Evolutionary conservation across 2,329 filamentous ascomycete species (phyloP).

Genomic region (Ilyonectria sp.): DNA sequence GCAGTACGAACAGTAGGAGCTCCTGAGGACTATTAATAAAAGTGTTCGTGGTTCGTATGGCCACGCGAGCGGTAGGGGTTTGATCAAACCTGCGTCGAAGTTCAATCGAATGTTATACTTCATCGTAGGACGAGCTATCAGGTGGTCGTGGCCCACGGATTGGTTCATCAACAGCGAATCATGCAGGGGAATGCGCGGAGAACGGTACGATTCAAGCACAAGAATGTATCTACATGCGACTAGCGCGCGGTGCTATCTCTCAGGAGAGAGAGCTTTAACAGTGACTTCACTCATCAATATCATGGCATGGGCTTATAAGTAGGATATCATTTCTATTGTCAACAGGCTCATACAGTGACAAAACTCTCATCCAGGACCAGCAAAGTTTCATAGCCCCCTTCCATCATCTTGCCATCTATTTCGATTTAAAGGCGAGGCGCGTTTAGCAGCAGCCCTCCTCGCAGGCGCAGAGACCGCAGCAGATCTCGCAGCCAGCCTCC

Average conservation of each 20-base stretch:
- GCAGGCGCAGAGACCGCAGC: conserved; percentile 63
- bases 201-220: not conserved
- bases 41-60: not conserved
- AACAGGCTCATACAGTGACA: conserved; percentile 22
- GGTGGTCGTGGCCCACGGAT: not conserved
- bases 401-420: not conserved
- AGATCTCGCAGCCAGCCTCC: conserved; percentile 62
- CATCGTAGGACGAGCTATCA: not conserved
- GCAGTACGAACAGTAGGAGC: not conserved
- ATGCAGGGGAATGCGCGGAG: not conserved
- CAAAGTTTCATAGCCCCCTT: conserved; percentile 1
- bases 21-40: not conserved
- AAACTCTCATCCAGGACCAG: conserved; percentile 7
- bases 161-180: not conserved
- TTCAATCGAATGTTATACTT: not conserved
- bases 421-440: not conserved
- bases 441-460: conserved; percentile 60
- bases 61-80: not conserved
- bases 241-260: not conserved
- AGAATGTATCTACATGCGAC: not conserved
- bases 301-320: not conserved
- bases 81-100: not conserved
- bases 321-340: conserved; percentile 34
- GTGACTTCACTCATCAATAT: not conserved
- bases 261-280: not conserved